Evolutionary conservation across 495 filamentous ascomycete species (phyloP).

Genomic region (Delitschia confertaspora): DNA sequence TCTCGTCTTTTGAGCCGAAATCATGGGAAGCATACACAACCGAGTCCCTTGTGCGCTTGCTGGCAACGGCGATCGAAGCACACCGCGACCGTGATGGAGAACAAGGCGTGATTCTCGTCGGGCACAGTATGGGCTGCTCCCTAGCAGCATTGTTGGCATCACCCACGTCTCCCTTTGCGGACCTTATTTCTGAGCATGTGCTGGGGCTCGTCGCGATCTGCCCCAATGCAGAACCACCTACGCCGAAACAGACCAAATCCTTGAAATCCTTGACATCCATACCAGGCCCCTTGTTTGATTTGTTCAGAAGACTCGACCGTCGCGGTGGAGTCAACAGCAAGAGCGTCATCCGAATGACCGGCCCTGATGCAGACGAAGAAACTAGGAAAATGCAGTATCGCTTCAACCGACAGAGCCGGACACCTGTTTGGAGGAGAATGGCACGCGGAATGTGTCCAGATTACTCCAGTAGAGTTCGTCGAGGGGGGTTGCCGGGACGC

Average conservation of each 20-base stretch:
- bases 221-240: constrained; percentile 56
- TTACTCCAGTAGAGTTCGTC: constrained; percentile 41
- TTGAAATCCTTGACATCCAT: constrained; percentile 50
- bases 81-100: constrained; percentile 55
- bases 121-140: constrained; percentile 82
- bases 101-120: constrained; percentile 72
- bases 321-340: constrained; percentile 66
- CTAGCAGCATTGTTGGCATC: constrained; percentile 67
- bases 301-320: constrained; percentile 73
- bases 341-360: constrained; percentile 75
- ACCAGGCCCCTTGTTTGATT: constrained; percentile 63
- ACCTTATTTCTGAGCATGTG: constrained; percentile 51
- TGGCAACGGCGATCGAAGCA: constrained; percentile 61
- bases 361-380: constrained; percentile 60
- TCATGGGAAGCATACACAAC: constrained; percentile 73
- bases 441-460: constrained; percentile 58
- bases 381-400: constrained; percentile 67
- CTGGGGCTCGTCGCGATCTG: constrained; percentile 73
- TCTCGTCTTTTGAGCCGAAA: constrained; percentile 60
- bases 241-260: constrained; percentile 42
- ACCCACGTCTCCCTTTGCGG: constrained; percentile 41
- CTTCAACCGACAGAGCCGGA: constrained; percentile 76
- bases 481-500: constrained; percentile 59
- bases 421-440: constrained; percentile 78
- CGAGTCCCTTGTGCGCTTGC: constrained; percentile 59